These are phyloP conservation scores for Nicotiana otophora DNA, from an alignment of 257 asterid genomes.

Conservation along the genomic window DNA sequence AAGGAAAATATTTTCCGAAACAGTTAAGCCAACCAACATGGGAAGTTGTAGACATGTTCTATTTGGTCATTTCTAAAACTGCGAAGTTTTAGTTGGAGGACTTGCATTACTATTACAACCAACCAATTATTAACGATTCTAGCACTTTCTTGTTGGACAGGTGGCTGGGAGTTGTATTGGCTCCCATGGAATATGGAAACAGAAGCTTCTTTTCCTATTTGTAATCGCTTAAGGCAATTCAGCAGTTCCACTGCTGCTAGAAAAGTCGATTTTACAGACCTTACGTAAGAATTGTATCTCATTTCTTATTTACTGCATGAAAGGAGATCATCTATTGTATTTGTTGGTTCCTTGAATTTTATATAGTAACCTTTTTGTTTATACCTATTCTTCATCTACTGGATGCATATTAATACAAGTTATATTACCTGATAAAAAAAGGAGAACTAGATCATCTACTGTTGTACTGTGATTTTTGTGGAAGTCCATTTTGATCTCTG, in stretches of 20 bases:
- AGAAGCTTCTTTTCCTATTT: constrained; percentile 25
- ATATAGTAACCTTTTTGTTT: neutral
- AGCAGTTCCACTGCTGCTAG: constrained; percentile 35
- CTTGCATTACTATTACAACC: neutral
- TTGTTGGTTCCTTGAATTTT: constrained; percentile 6
- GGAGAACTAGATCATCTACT: neutral
- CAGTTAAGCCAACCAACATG: too few species aligned
- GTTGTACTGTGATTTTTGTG: neutral
- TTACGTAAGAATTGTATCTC: constrained; percentile 51
- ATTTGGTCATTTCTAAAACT: neutral
- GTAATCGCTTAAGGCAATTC: constrained; percentile 35
- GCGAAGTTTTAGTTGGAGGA: neutral
- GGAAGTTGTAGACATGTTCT: neutral
- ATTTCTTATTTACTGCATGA: neutral
- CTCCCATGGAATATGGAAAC: constrained; percentile 28
- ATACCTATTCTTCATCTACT: neutral
- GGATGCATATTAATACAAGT: too few species aligned
- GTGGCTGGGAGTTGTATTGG: constrained; percentile 26
- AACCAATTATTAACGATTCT: constrained; percentile 10
- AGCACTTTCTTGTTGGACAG: constrained; percentile 33
- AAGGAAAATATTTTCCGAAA: too few species aligned
- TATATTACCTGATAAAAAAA: constrained; percentile 6
- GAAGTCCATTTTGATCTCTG: neutral
- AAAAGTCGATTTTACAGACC: constrained; percentile 77
- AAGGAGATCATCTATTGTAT: neutral